A percentile compares a stretch with the other conserved stretches of the same genome.
phyloP scores from a whole-genome alignment of 176 grass and related monocot genomes.

The Zoysia japonica region DNA sequence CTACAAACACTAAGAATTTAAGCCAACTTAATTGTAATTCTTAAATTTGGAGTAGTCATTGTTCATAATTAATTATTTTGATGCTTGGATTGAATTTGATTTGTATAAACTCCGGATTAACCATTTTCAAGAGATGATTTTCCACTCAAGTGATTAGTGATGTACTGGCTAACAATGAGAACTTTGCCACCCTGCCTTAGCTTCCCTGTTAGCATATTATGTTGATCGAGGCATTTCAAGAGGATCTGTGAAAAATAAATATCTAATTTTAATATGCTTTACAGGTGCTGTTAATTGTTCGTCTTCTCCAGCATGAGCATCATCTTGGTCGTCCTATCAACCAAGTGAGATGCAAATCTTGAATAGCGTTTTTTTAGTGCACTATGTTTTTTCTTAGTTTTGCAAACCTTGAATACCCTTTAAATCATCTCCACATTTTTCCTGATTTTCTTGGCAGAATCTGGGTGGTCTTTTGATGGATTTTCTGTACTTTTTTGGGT shows the following conservation, averaged over 20 bases:
- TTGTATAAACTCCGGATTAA: conserved; percentile 24
- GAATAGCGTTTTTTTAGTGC: conserved; percentile 4
- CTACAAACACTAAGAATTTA: conserved; percentile 1
- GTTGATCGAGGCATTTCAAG: conserved; percentile 14
- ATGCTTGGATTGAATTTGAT: conserved; percentile 19
- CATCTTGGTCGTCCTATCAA: conserved; percentile 81
- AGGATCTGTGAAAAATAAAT: conserved; percentile 18
- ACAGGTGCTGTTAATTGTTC: conserved; percentile 88
- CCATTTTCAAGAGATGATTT: conserved; percentile 6
- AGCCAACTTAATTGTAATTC: conserved; percentile 11
- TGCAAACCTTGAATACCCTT: not conserved
- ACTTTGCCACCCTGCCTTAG: not conserved
- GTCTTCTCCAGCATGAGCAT: conserved; percentile 99
- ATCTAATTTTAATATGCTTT: conserved; percentile 37
- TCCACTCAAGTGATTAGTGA: not conserved
- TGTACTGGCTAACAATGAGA: conserved; percentile 11
- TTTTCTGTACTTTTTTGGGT: conserved; percentile 99
- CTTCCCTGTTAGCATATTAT: conserved; percentile 32
- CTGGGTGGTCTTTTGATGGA: conserved; percentile 98
- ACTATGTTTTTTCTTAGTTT: conserved; percentile 2
- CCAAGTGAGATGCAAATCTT: conserved; percentile 61
- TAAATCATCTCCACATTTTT: conserved; percentile 2
- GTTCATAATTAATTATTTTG: not conserved
- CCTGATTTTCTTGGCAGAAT: conserved; percentile 57
- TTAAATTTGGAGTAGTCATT: conserved; percentile 9